Evolutionary conservation across 2,329 filamentous ascomycete genomes (phyloP).

Genomic region (Capronia americana): DNA sequence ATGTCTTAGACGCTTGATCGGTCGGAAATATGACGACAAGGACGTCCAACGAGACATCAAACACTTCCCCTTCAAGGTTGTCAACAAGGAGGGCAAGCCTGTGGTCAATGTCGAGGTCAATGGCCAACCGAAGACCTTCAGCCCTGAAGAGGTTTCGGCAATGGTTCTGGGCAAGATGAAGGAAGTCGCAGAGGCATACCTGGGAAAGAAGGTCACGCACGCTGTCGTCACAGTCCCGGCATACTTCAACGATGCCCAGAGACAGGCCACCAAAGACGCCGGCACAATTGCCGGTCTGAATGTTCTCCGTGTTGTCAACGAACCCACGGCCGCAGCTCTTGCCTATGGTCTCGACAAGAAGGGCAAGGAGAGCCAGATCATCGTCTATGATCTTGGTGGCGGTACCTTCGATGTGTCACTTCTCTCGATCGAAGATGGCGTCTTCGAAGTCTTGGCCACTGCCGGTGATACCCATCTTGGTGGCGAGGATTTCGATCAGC

Average conservation of each 20-base stretch:
- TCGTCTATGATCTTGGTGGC: constrained; percentile 93
- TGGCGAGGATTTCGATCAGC: constrained; percentile 99
- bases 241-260: constrained; percentile 98
- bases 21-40: constrained; percentile 81
- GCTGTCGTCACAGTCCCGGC: constrained; percentile 89
- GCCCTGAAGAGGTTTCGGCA: constrained; percentile 70
- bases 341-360: constrained; percentile 93
- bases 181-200: constrained; percentile 67
- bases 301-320: constrained; percentile 95
- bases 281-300: constrained; percentile 91
- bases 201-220: constrained; percentile 66
- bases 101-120: constrained; percentile 72
- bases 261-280: constrained; percentile 95
- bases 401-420: constrained; percentile 95
- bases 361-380: constrained; percentile 82
- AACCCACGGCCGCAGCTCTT: constrained; percentile 93
- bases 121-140: constrained; percentile 66
- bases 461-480: constrained; percentile 96
- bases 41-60: constrained; percentile 93
- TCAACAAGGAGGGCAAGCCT: constrained; percentile 89
- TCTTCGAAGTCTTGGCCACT: constrained; percentile 93
- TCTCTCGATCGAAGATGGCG: constrained; percentile 86
- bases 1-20: constrained; percentile 73
- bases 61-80: constrained; percentile 97
- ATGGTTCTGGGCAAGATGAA: constrained; percentile 74